Evolutionary conservation across 495 filamentous ascomycete species (phyloP).

Genomic region (Trichoderma gamsii): DNA sequence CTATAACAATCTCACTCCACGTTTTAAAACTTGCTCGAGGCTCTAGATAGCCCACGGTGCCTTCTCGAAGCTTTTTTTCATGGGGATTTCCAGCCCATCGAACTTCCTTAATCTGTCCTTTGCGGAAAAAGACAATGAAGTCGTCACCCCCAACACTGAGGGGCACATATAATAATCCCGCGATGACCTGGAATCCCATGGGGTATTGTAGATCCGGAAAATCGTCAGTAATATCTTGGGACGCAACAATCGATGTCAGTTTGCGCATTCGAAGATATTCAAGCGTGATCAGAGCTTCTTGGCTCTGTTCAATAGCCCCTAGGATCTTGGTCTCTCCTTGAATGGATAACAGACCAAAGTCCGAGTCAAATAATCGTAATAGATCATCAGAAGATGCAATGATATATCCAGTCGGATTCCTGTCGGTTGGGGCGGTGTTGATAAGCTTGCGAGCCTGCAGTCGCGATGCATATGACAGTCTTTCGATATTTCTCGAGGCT

Average conservation of each 20-base stretch:
- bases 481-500: constrained; percentile 82
- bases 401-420: constrained; percentile 87
- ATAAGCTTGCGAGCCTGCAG: constrained; percentile 78
- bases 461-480: constrained; percentile 78
- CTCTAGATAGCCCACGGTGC: constrained; percentile 64
- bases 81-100: constrained; percentile 95
- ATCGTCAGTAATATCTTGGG: constrained; percentile 70
- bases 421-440: constrained; percentile 68
- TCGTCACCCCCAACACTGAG: constrained; percentile 70
- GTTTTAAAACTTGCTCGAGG: constrained; percentile 70
- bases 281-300: constrained; percentile 79
- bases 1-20: constrained; percentile 71
- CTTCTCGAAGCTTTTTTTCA: constrained; percentile 64
- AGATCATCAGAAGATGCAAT: constrained; percentile 86
- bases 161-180: constrained; percentile 78
- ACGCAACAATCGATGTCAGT: constrained; percentile 70
- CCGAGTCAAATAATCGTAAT: constrained; percentile 78
- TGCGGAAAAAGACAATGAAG: constrained; percentile 90
- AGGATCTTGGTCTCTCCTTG: constrained; percentile 82
- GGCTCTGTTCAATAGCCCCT: constrained; percentile 65
- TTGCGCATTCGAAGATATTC: constrained; percentile 77
- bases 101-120: constrained; percentile 69
- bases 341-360: constrained; percentile 83
- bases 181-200: constrained; percentile 73
- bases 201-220: constrained; percentile 78